Base-by-base conservation (phyloP, 148 eudicot genomes). In the Silene conica region DNA sequence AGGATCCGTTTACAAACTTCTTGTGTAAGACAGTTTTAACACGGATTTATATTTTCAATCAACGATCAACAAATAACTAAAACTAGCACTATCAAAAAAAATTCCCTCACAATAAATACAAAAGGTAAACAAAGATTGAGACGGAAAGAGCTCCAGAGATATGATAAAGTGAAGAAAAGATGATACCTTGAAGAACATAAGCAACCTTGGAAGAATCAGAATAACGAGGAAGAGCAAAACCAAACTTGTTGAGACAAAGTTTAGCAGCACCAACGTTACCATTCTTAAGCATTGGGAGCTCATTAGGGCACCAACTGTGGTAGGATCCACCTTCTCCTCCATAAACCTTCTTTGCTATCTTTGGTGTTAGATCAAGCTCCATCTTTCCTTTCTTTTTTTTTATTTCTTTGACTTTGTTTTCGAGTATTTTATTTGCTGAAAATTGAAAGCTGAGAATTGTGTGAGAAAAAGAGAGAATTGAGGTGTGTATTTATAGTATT, bases 191-290 rank as follows among this genome's bases (percentile, higher is more conserved):
- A 75, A 92, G 94, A 82, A 92, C 97, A 72, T 89, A 89, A 20
- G 92, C 92, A 59, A 92, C 88, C 80, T 88, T 89, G 62, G 92
- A 78, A 4, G 92, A 92, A 83, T 92, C 94, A 48, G 92, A 88
- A 73, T 89, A 92, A 13, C 85, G 86, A 64, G 95, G 97, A 45
- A 89, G 85, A 73, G 95, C 95, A 59, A 92, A 82, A 0, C 97
- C 97, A 67, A 82, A 59, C 79, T 92, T 89, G 20, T 69, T 70
- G 2, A 92, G 85, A 4, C 79, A 80, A 28, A 92, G 87, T 70
- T 92, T 89, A 54, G 89, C 82, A 10, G 97, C 97, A 2, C 92
- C 97, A 48, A 92, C 87, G 81, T 89, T 83, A 10, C 90, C 95
- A 72, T 88, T 74, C 15, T 81, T 78, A 7, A 92, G 85, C 95